Evolutionary conservation across 306 rosid genomes (phyloP).

Genomic region (Castanea mollissima): DNA sequence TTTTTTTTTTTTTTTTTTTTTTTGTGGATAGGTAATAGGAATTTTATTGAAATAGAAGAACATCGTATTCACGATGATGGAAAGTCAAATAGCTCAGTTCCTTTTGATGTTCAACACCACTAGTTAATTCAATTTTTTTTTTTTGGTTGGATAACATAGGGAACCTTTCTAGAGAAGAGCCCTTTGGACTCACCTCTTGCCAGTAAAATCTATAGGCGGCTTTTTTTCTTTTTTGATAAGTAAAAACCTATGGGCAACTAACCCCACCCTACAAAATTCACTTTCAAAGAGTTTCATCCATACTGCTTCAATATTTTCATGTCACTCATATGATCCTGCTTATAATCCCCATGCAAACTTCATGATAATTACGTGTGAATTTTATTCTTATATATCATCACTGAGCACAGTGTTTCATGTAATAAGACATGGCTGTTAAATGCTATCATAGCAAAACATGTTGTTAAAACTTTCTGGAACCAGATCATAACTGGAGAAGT

Average conservation of each 20-base stretch:
- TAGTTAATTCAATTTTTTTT: neutral
- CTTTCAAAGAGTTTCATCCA: neutral
- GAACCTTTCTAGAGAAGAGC: too few relatives aligned
- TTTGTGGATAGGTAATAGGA: too few relatives aligned
- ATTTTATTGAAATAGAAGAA: too few relatives aligned
- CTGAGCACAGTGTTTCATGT: neutral
- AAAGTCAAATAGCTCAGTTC: neutral
- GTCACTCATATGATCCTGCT: neutral
- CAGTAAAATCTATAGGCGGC: too few relatives aligned
- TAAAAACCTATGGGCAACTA: too few relatives aligned
- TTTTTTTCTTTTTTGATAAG: too few relatives aligned
- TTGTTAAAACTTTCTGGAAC: neutral
- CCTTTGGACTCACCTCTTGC: too few relatives aligned
- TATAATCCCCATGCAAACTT: neutral
- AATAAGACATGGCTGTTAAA: neutral
- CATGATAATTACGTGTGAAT: neutral
- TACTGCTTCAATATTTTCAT: neutral
- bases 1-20: neutral
- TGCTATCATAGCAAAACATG: neutral
- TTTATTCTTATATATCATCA: neutral
- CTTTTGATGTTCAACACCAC: neutral
- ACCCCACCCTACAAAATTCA: neutral
- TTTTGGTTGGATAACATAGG: too few relatives aligned
- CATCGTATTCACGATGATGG: too few relatives aligned
- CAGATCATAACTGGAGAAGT: too few relatives aligned